These are phyloP conservation scores for Triglochin maritima DNA, from an alignment of 106 monocot genomes.

Conservation along the genomic window DNA sequence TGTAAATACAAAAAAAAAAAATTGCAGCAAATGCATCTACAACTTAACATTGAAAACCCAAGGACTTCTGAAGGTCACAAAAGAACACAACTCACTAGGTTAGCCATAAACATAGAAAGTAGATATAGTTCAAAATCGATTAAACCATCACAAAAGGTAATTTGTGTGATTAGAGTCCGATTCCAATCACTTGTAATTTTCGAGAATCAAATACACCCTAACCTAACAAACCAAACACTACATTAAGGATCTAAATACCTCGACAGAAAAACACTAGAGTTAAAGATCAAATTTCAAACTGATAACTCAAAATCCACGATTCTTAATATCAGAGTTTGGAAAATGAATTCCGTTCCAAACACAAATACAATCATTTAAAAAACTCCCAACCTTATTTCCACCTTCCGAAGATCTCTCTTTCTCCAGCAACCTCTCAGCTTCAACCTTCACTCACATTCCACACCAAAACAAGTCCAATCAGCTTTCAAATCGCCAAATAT, in stretches of 20 bases:
- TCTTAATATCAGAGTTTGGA: neutral
- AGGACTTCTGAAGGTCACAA: neutral
- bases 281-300: no score
- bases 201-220: no score
- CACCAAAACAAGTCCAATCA: neutral
- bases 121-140: no score
- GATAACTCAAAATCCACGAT: neutral
- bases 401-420: neutral
- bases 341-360: neutral
- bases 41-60: neutral
- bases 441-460: neutral
- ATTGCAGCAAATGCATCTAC: neutral
- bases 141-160: no score
- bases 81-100: no score
- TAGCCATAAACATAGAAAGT: no score
- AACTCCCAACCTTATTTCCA: slow-evolving; percentile 4
- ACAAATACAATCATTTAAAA: neutral
- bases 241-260: no score
- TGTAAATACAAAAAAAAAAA: neutral
- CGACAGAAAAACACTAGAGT: no score
- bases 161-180: no score
- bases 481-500: neutral
- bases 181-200: no score
- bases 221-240: no score
- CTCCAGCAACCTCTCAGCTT: slow-evolving; percentile 13